Conservation (phyloP, 441 rosid species). For the Populus hybrid region DNA sequence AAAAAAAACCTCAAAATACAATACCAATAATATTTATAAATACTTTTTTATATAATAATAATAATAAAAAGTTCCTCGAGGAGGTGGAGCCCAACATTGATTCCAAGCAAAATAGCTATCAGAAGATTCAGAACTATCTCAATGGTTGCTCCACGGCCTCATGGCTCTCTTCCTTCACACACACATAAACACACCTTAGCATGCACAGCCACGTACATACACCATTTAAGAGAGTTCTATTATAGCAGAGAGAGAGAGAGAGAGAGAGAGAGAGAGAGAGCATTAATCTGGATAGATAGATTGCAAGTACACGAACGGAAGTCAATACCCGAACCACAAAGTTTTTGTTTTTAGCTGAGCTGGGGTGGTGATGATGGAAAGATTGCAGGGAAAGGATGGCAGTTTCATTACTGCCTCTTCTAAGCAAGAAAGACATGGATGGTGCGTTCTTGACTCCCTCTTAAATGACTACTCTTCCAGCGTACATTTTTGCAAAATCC, state of each 20-base stretch:
- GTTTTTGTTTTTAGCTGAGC: slow-evolving; percentile 10
- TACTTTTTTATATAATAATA: no score
- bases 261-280: not conserved
- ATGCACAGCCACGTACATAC: not conserved
- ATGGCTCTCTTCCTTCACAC: not conserved
- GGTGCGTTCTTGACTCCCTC: slow-evolving; percentile 99
- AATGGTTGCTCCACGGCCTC: no score
- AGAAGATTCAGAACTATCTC: no score
- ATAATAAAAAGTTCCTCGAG: no score
- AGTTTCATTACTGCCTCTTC: not conserved
- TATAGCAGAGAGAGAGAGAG: not conserved
- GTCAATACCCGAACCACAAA: slow-evolving; percentile 99
- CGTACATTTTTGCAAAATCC: slow-evolving; percentile 3
- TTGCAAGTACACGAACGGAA: slow-evolving; percentile 43
- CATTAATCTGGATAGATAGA: slow-evolving; percentile 10
- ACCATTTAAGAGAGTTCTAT: not conserved
- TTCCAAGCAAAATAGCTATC: not conserved
- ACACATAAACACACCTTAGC: no score
- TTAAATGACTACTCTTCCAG: slow-evolving; percentile 23
- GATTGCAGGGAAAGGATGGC: not conserved
- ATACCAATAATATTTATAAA: no score
- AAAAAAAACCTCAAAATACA: no score
- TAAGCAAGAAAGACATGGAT: slow-evolving; percentile 36
- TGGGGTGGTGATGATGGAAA: not conserved
- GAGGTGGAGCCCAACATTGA: not conserved